These are phyloP conservation scores for Fistulinella cinereoalba DNA, from an alignment of 1,284 basidiomycete species.

Conservation along the genomic window DNA sequence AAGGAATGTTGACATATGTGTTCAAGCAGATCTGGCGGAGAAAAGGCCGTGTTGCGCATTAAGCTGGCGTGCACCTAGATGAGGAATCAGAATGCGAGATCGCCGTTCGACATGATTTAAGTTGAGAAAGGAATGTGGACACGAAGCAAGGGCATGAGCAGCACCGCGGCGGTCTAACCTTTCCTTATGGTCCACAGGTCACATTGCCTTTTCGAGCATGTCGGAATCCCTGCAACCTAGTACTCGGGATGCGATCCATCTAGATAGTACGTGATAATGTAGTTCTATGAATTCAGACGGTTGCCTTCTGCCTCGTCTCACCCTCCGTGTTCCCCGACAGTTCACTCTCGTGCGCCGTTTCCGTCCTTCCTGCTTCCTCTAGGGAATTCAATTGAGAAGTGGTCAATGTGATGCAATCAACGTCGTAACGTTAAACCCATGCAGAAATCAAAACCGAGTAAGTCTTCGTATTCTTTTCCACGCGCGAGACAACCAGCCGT, in stretches of 20 bases:
- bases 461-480: constrained; percentile 66
- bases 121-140: constrained; percentile 10
- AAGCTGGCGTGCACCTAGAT: constrained; percentile 11
- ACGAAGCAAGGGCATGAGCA: constrained; percentile 2
- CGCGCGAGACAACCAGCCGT: constrained; percentile 65
- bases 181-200: constrained; percentile 19
- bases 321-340: constrained; percentile 34
- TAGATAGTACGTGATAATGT: constrained; percentile 23
- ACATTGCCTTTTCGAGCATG: constrained; percentile 11
- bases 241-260: constrained; percentile 24
- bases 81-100: constrained; percentile 26
- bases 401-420: constrained; percentile 42
- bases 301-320: constrained; percentile 40
- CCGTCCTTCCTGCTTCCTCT: constrained; percentile 19
- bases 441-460: constrained; percentile 64
- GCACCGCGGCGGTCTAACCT: constrained; percentile 16
- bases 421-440: constrained; percentile 25
- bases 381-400: constrained; percentile 32
- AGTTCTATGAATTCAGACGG: constrained; percentile 41
- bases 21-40: constrained; percentile 10
- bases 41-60: constrained; percentile 16
- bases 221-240: too few species aligned
- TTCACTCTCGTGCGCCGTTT: constrained; percentile 21
- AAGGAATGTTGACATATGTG: constrained; percentile 8
- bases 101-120: constrained; percentile 25